phyloP scores from a whole-genome alignment of 768 basidiomycete species.

The Mycena vulgaris region DNA sequence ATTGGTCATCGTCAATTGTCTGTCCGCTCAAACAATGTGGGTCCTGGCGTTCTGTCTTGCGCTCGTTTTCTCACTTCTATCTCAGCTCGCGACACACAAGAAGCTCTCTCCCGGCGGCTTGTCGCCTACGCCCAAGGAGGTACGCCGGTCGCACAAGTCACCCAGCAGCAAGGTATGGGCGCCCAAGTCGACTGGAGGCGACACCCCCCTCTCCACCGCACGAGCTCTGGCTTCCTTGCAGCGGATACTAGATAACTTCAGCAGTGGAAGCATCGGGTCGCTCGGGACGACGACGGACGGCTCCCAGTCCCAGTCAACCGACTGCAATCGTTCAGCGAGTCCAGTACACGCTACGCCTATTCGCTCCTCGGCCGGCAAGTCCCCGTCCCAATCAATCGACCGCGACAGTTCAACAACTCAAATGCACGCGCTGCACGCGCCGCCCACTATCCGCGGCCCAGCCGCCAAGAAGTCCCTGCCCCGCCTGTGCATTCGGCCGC shows the following conservation, averaged over 20 bases:
- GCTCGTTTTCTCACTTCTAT: neutral
- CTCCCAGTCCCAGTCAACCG: neutral
- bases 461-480: constrained; percentile 11
- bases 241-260: constrained; percentile 45
- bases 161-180: neutral
- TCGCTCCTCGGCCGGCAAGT: neutral
- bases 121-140: neutral
- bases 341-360: neutral
- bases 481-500: neutral
- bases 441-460: no score
- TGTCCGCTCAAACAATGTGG: constrained; percentile 6
- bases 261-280: constrained; percentile 55
- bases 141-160: neutral
- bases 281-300: constrained; percentile 44
- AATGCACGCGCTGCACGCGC: no score
- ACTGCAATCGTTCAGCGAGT: neutral
- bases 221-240: constrained; percentile 44
- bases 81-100: neutral
- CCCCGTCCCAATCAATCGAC: no score
- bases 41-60: neutral
- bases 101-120: neutral
- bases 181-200: neutral
- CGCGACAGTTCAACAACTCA: no score
- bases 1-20: neutral
- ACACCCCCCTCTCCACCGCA: constrained; percentile 30